phyloP scores from a whole-genome alignment of 345 rosid genomes.

The Rhodomyrtus tomentosa region DNA sequence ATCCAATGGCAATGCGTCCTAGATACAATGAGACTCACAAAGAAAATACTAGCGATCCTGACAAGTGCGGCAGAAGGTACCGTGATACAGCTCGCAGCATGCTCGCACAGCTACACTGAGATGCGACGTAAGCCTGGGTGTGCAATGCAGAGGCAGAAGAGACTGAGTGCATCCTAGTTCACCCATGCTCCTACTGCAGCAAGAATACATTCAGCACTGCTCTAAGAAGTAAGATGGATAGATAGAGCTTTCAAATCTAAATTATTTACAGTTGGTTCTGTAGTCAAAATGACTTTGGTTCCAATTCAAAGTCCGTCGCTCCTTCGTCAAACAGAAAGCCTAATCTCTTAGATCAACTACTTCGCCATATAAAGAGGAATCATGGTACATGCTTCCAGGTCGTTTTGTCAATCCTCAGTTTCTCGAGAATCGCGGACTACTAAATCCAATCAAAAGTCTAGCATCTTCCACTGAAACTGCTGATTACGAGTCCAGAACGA shows the following conservation, averaged over 20 bases:
- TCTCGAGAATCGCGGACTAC: not conserved
- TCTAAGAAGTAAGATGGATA: not conserved
- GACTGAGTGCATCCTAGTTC: slow-evolving; percentile 68
- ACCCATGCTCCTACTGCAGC: slow-evolving; percentile 51
- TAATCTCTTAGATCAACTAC: not conserved
- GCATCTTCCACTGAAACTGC: not conserved
- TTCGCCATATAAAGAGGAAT: not conserved
- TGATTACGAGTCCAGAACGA: not conserved
- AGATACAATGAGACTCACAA: slow-evolving; percentile 77
- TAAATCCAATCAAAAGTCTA: not conserved
- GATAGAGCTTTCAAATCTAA: not conserved
- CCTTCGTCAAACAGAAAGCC: not conserved
- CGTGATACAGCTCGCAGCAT: slow-evolving; percentile 89
- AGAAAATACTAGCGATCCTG: slow-evolving; percentile 91
- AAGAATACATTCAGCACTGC: not conserved
- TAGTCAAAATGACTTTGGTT: not conserved
- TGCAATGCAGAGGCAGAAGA: slow-evolving; percentile 52
- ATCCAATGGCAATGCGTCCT: slow-evolving; percentile 16
- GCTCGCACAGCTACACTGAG: slow-evolving; percentile 63
- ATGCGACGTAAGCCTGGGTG: slow-evolving; percentile 49
- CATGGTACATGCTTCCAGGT: too few relatives aligned
- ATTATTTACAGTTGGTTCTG: not conserved
- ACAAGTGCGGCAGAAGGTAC: slow-evolving; percentile 95
- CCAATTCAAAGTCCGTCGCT: not conserved
- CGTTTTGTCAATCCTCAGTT: too few relatives aligned